These are phyloP conservation scores for Rhodomyrtus tomentosa DNA, from an alignment of 345 rosid species.

Conservation along the genomic window DNA sequence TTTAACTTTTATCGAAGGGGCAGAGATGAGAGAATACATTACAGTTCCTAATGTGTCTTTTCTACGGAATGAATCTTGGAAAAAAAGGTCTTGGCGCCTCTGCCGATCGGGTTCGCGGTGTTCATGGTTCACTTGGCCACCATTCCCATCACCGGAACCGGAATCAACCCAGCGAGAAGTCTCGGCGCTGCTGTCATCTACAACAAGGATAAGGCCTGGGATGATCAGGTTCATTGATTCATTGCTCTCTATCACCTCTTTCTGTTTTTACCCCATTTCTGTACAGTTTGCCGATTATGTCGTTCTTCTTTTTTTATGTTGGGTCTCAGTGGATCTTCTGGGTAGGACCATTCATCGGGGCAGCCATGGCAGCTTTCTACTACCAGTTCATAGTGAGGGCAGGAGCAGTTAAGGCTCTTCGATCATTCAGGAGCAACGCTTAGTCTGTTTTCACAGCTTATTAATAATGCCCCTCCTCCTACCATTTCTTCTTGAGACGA, in stretches of 20 bases:
- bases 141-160: conserved; percentile 15
- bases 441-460: not conserved
- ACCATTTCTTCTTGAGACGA: not conserved
- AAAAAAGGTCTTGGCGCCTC: conserved; percentile 8
- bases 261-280: not conserved
- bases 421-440: conserved; percentile 14
- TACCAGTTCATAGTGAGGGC: conserved; percentile 10
- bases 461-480: not conserved
- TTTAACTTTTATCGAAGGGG: not conserved
- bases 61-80: not conserved
- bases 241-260: not conserved
- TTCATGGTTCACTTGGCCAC: conserved; percentile 23
- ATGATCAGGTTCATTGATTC: conserved; percentile 5
- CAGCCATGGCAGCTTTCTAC: conserved; percentile 10
- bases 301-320: not conserved
- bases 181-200: conserved; percentile 13
- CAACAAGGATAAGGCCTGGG: conserved; percentile 7
- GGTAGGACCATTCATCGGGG: conserved; percentile 19
- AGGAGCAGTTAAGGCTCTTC: conserved; percentile 11
- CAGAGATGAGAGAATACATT: not conserved
- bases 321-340: conserved; percentile 18
- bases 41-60: not conserved
- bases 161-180: conserved; percentile 19
- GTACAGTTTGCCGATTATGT: not conserved
- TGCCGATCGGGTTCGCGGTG: conserved; percentile 18